These are phyloP conservation scores for Neovahlkampfia damariscottae DNA, from an alignment of 78 protist genomes.

Conservation along the genomic window DNA sequence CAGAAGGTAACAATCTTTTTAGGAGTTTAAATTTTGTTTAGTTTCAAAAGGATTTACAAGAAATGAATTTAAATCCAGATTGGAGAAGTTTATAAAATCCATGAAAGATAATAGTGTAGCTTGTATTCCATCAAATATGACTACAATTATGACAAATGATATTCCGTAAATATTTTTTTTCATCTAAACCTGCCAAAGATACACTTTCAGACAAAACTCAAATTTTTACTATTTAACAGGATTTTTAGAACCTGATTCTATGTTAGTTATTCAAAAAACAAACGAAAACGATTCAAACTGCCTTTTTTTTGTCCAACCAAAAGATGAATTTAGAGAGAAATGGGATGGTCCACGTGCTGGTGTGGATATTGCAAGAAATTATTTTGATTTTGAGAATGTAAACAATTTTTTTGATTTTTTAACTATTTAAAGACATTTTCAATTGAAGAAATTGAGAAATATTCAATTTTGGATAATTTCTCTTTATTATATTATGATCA, in stretches of 20 bases:
- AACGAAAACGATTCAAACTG: background rate
- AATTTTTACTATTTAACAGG: constrained; percentile 19
- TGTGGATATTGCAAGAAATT: background rate
- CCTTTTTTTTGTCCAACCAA: constrained; percentile 3
- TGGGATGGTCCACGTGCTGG: constrained; percentile 22
- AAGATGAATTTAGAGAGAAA: constrained; percentile 2
- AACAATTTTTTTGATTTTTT: too few species aligned
- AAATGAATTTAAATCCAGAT: background rate
- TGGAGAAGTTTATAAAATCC: background rate
- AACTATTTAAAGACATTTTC: too few species aligned
- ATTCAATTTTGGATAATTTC: too few species aligned
- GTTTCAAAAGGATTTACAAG: background rate
- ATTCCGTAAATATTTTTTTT: too few species aligned
- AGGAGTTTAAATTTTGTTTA: background rate
- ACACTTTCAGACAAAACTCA: constrained; percentile 16
- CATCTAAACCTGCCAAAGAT: too few species aligned
- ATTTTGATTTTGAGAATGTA: background rate
- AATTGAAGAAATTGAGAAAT: too few species aligned
- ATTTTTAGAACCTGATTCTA: constrained; percentile 3
- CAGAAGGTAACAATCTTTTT: too few species aligned
- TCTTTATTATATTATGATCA: too few species aligned
- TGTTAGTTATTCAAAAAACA: background rate
- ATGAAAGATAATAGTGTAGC: background rate
- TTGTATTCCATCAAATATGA: background rate
- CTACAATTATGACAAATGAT: constrained; percentile 17